Evolutionary conservation across 2,329 filamentous ascomycete genomes (phyloP).

Genomic region (Hortaea werneckii): DNA sequence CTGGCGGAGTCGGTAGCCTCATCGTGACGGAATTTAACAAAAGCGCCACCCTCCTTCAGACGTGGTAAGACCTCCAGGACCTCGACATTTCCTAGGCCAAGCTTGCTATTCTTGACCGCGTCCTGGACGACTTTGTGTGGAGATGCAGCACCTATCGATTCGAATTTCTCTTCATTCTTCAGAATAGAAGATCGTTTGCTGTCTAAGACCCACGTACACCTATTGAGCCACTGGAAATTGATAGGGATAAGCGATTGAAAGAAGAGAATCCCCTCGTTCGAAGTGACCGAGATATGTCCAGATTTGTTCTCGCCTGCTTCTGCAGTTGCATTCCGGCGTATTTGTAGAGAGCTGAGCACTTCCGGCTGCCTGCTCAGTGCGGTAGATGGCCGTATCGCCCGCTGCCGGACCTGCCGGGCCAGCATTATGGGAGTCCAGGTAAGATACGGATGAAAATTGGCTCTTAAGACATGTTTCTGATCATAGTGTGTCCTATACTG

Average conservation of each 20-base stretch:
- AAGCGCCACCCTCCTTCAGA: constrained; percentile 84
- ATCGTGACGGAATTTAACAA: constrained; percentile 69
- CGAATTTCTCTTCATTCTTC: constrained; percentile 6
- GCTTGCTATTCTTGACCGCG: constrained; percentile 17
- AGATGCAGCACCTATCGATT: constrained; percentile 39
- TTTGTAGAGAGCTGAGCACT: neutral
- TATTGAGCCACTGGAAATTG: constrained; percentile 55
- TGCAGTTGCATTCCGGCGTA: constrained; percentile 11
- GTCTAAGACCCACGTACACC: constrained; percentile 40
- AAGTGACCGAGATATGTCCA: constrained; percentile 68
- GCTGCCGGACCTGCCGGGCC: neutral
- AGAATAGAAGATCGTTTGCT: constrained; percentile 9
- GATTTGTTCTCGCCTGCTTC: constrained; percentile 53
- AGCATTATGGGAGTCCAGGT: neutral
- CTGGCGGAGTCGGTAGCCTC: constrained; percentile 38
- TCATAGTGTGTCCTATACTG: too few relatives aligned
- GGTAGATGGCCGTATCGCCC: neutral
- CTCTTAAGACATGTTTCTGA: too few relatives aligned
- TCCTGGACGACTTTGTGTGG: constrained; percentile 45
- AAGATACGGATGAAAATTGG: too few relatives aligned
- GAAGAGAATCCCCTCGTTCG: constrained; percentile 77
- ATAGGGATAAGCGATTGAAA: constrained; percentile 87
- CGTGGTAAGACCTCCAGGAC: constrained; percentile 75
- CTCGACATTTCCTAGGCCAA: constrained; percentile 39
- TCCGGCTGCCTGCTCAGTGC: neutral